Evolutionary conservation across 345 rosid species (phyloP).

Genomic region (Salix viminalis): DNA sequence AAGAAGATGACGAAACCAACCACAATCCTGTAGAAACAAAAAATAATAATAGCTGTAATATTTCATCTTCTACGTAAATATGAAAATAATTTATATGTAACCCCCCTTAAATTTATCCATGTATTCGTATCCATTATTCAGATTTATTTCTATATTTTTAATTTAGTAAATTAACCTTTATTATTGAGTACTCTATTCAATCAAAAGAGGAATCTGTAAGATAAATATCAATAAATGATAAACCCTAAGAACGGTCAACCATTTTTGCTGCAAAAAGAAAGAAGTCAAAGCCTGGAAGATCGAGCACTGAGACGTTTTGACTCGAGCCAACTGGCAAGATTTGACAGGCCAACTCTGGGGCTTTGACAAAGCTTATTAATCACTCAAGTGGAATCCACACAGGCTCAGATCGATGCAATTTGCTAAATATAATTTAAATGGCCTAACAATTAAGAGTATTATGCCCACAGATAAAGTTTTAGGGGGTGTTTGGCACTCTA

Average conservation of each 20-base stretch:
- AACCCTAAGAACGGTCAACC: conserved; percentile 26
- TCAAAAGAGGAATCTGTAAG: no score
- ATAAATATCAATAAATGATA: background rate
- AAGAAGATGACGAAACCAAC: no score
- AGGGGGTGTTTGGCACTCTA: no score
- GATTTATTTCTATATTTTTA: no score
- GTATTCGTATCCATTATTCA: no score
- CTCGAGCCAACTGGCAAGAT: conserved; percentile 11
- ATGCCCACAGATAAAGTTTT: background rate
- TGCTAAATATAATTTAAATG: background rate
- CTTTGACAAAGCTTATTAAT: background rate
- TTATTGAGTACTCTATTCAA: no score
- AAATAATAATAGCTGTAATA: no score
- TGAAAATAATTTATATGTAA: no score
- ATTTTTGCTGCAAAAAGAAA: background rate
- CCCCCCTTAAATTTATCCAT: no score
- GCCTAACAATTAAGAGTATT: conserved; percentile 22
- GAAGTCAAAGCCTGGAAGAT: background rate
- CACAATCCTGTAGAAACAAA: no score
- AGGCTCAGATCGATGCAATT: background rate
- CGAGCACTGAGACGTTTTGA: conserved; percentile 14
- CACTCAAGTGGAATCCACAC: conserved; percentile 26
- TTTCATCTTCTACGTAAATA: no score
- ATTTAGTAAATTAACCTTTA: no score
- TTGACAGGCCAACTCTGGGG: conserved; percentile 7